Base-by-base conservation (phyloP, 2,329 filamentous ascomycete species). In the Calonectria montana region DNA sequence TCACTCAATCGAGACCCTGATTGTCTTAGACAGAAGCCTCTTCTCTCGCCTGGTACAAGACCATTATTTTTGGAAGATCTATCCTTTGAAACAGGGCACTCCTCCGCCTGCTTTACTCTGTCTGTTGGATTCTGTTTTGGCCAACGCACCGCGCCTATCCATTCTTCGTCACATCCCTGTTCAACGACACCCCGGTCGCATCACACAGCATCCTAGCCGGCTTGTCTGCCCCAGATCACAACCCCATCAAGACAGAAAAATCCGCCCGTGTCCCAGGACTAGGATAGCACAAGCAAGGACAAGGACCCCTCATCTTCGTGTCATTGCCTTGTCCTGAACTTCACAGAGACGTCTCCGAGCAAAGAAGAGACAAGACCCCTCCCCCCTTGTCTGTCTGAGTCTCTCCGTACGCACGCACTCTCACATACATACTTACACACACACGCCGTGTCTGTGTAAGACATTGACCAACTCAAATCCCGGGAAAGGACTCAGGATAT, bases 401-500 rank as follows among this genome's bases (percentile, higher is more conserved):
- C 43, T 67, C 53, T n/a, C 67, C 63, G 69, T 65, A 71, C 59
- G 70, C 65, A 74, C 67, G 31, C 41, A 64, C 66, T 47, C 59
- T 47, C 66, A 67, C 47, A 65, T 35, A 65, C 39, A 53, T 47
- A 55, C 57, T 57, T 57, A 50, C 45, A 63, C 70, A 62, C 66
- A 71, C 65, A 65, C 68, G 43, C 47, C 65, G 61, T 72, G 73
- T 68, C 65, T 68, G 71, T 76, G 72, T 78, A 76, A 77, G 76
- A 77, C 76, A 78, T 73, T 61, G 63, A 66, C 73, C 76, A 77
- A 78, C 76, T 76, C 74, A 76, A 78, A 75, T 74, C 69, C 75
- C 75, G 72, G 74, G 53, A 71, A 61, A 41, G 16, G 27, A 47
- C 35, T 57, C 39, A 53, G 48, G 61, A 61, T 35, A 67, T 57